Evolutionary conservation across 192 early-diverging fungal species (phyloP).

Genomic region (Coemansia sp.): DNA sequence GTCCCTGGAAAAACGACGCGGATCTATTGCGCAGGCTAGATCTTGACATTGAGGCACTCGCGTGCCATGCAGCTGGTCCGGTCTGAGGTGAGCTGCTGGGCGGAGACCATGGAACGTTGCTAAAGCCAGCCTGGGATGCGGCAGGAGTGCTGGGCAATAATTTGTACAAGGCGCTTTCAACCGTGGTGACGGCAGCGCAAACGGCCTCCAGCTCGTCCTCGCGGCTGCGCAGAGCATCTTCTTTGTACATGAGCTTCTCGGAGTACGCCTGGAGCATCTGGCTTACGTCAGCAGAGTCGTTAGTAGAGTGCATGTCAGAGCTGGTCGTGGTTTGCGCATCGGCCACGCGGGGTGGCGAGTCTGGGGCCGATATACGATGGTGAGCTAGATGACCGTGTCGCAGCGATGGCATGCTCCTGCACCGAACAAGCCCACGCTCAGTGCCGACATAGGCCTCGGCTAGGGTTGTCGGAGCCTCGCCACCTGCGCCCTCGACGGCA

Average conservation of each 20-base stretch:
- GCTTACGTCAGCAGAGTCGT: conserved; percentile 8
- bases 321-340: conserved; percentile 44
- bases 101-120: conserved; percentile 13
- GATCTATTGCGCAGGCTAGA: conserved; percentile 43
- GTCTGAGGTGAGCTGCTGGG: conserved; percentile 13
- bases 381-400: not conserved
- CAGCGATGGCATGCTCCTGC: conserved; percentile 22
- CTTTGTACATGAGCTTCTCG: conserved; percentile 51
- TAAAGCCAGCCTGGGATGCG: not conserved
- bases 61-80: not conserved
- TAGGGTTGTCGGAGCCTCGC: not conserved
- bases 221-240: conserved; percentile 50
- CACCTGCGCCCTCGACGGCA: conserved; percentile 12
- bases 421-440: conserved; percentile 11
- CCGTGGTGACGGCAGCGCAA: conserved; percentile 12
- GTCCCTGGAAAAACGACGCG: conserved; percentile 49
- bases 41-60: conserved; percentile 12
- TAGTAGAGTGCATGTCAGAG: not conserved
- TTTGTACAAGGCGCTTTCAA: conserved; percentile 23
- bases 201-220: conserved; percentile 53
- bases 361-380: no score
- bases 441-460: not conserved
- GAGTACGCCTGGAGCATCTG: conserved; percentile 52
- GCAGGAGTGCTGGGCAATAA: conserved; percentile 18
- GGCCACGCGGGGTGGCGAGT: not conserved